A percentile compares a stretch with the other conserved stretches of the same genome.
phyloP scores from a whole-genome alignment of 2,329 filamentous ascomycete species.

The Colletotrichum salicis region DNA sequence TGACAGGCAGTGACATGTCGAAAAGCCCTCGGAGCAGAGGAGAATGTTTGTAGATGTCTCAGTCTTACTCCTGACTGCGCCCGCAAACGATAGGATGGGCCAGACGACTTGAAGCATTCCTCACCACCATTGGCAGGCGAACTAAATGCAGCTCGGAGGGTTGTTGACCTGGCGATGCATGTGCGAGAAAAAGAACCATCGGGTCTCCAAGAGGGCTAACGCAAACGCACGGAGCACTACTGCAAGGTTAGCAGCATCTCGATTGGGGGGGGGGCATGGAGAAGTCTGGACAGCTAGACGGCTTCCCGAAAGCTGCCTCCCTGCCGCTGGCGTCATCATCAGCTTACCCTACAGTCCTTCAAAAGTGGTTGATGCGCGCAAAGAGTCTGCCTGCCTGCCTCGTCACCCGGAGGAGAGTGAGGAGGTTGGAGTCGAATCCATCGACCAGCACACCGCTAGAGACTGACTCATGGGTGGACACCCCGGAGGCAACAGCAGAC shows the following conservation, averaged over 20 bases:
- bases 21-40: not conserved
- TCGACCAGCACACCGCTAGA: conserved; percentile 20
- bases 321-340: conserved; percentile 24
- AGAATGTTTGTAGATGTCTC: not conserved
- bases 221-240: not conserved
- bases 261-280: not conserved
- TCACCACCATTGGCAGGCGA: not conserved
- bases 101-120: not conserved
- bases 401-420: not conserved
- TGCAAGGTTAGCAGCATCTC: not conserved
- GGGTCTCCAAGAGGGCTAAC: not conserved
- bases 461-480: not conserved
- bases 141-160: not conserved
- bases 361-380: not conserved
- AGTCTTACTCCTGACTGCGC: not conserved
- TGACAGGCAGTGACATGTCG: not conserved
- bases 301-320: conserved; percentile 1
- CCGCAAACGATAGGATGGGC: not conserved
- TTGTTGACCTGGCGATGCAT: not conserved
- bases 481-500: not conserved
- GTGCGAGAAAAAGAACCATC: not conserved
- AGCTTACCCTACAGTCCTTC: conserved; percentile 9
- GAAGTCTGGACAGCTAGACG: not conserved
- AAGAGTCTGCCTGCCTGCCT: not conserved
- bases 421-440: conserved; percentile 7